A percentile compares a stretch with the other conserved stretches of the same genome.
These are phyloP conservation scores for Crithidia expoeki DNA, from an alignment of 208 protist genomes.

Conservation along the genomic window DNA sequence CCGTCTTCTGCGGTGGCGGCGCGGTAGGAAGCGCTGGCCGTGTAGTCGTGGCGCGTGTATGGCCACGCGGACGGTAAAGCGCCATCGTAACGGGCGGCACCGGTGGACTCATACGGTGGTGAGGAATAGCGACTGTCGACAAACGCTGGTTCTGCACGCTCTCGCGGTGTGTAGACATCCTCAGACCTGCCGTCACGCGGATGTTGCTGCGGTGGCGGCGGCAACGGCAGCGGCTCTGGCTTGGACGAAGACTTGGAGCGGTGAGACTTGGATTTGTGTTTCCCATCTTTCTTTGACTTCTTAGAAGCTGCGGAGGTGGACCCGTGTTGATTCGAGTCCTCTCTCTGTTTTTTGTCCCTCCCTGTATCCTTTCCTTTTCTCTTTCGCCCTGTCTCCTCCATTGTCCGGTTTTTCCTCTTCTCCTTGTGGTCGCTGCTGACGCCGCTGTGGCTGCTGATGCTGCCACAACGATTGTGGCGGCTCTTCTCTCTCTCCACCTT, in stretches of 20 bases:
- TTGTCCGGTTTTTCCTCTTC: conserved; percentile 2
- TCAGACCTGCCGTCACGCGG: neutral
- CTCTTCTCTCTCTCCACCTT: conserved; percentile 6
- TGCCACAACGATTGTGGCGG: neutral
- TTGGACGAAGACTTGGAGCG: conserved; percentile 2
- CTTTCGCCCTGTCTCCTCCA: conserved; percentile 24
- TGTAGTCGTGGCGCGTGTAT: conserved; percentile 1
- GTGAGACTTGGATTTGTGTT: conserved; percentile 17
- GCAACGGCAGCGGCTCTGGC: neutral
- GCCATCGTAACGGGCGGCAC: neutral
- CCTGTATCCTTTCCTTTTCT: neutral
- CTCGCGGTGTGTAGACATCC: neutral
- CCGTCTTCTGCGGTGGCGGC: neutral
- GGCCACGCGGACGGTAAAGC: conserved; percentile 1
- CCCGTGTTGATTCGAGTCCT: neutral
- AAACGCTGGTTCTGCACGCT: neutral
- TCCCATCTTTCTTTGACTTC: conserved; percentile 13
- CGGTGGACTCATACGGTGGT: conserved; percentile 7
- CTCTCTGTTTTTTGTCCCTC: conserved; percentile 14
- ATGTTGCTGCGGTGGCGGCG: neutral
- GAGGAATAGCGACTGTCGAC: conserved; percentile 9
- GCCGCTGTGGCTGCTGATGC: neutral
- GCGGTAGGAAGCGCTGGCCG: neutral
- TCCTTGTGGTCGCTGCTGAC: neutral
- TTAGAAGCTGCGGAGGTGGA: conserved; percentile 7